Conservation (phyloP, 345 rosid genomes). For the Cardamine occulta region DNA sequence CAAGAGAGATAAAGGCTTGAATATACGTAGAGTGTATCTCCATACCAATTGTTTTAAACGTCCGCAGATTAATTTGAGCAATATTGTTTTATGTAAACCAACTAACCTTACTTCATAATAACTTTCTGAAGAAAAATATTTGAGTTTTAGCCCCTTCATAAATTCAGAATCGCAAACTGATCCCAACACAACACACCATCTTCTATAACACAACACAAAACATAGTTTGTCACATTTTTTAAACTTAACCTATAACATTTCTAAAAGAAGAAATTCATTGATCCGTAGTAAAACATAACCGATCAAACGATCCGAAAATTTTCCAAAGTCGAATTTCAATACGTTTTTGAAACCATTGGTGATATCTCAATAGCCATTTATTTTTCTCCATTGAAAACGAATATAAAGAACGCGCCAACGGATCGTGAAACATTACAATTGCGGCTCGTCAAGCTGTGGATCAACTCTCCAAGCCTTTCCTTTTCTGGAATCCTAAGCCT, state of each 20-base stretch:
- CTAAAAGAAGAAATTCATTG: not conserved
- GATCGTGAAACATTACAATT: conserved; percentile 3
- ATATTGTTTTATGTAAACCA: not conserved
- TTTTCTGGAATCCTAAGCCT: conserved; percentile 20
- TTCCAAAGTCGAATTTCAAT: too few species aligned
- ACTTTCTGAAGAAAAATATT: conserved; percentile 16
- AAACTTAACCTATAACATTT: too few species aligned
- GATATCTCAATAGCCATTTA: not conserved
- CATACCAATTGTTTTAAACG: not conserved
- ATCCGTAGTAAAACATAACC: not conserved
- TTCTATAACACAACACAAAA: not conserved
- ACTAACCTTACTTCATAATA: not conserved
- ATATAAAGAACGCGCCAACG: not conserved
- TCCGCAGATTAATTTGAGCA: not conserved
- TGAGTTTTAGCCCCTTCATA: conserved; percentile 1
- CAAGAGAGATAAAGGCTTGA: not conserved
- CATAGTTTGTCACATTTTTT: too few species aligned
- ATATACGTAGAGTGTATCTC: not conserved
- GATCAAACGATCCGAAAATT: too few species aligned
- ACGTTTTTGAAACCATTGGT: too few species aligned
- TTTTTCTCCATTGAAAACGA: conserved; percentile 19
- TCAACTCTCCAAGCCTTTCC: conserved; percentile 8
- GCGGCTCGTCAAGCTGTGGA: conserved; percentile 8
- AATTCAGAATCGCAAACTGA: not conserved
- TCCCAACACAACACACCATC: conserved; percentile 1